Base-by-base conservation (phyloP, 257 asterid genomes). In the Perilla frutescens region DNA sequence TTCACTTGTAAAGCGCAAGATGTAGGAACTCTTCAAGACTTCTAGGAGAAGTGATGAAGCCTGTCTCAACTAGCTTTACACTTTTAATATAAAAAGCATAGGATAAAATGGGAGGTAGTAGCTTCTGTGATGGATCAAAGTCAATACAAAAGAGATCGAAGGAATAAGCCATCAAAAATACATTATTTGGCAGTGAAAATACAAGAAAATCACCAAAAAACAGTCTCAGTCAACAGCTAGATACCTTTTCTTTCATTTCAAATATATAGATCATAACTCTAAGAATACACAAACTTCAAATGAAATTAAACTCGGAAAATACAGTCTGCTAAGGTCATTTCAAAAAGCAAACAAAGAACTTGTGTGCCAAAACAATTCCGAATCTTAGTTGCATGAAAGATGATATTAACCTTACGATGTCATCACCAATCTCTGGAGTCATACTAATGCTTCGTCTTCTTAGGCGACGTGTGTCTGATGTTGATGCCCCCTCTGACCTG, bases 401-500 rank as follows among this genome's bases (percentile, higher is more conserved):
- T 62, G 74, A 66, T 74, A 76, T 80, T 81, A 78, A 95, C 99
- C 98, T 95, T 78, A 88, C 99, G 70, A 92, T 95, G 81, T 95
- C 98, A 83, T 95, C 99, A 78, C 99, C 90, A 70, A 95, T 90
- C 81, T 95, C 98, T 12, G 99, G 99, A 62, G 96, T 92, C 86
- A 92, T 90, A 79, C 99, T 95, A 57, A 95, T 85, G 85, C 99
- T 92, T 82, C 99, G 87, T 81, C 98, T 83, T 83, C 98, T 89
- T 76, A 86, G 56, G 74, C 92, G 88, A 68, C 97, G 96, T 32
- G 93, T 79, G 12, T 95, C 98, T 29, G 91, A 77, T n/a, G 86
- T 81, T 54, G 96, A 76, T 47, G 98, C 93, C 39, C 99, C 98
- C 77, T 82, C 93, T 41, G 99, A 95, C 85, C 99, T 95, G 90